Percentiles rank a stretch among this genome's conserved stretches.
These are phyloP conservation scores for Neonectria neomacrospora DNA, from an alignment of 2,329 filamentous ascomycete genomes.

Conservation along the genomic window DNA sequence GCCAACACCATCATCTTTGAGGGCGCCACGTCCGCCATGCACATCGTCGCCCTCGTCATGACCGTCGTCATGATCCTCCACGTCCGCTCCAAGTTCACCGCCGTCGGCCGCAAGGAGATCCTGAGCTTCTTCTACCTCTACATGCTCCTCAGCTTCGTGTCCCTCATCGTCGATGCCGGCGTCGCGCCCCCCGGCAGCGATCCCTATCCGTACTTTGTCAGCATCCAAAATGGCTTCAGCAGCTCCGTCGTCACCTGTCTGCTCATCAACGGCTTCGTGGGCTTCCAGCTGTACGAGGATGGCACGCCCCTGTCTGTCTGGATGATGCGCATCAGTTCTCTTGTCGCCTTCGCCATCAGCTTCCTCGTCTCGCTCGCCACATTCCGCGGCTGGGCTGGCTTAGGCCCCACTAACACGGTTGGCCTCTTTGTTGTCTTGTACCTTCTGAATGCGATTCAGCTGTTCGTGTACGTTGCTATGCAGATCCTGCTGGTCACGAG, in stretches of 20 bases:
- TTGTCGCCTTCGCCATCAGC: conserved; percentile 84
- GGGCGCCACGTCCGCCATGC: conserved; percentile 88
- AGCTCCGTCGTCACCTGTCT: conserved; percentile 90
- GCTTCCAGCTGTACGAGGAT: conserved; percentile 98
- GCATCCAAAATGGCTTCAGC: conserved; percentile 83
- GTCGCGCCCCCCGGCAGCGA: conserved; percentile 85
- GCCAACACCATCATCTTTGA: conserved; percentile 99
- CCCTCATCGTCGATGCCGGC: conserved; percentile 90
- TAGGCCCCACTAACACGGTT: conserved; percentile 85
- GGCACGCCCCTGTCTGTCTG: conserved; percentile 93
- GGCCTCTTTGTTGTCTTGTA: conserved; percentile 94
- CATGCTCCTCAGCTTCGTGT: conserved; percentile 88
- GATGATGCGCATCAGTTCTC: conserved; percentile 83
- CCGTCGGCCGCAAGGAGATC: conserved; percentile 81
- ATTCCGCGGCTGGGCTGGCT: conserved; percentile 90
- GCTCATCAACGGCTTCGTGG: conserved; percentile 96
- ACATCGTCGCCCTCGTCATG: conserved; percentile 91
- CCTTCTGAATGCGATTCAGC: conserved; percentile 86
- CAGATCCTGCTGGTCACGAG: conserved; percentile 89
- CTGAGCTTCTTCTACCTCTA: conserved; percentile 98
- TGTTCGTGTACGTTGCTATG: conserved; percentile 86
- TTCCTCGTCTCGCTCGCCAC: conserved; percentile 91
- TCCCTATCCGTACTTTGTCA: conserved; percentile 91
- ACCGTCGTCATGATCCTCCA: conserved; percentile 98
- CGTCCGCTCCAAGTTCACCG: conserved; percentile 96